These are phyloP conservation scores for Pythium dissimile DNA, from an alignment of 352 stramenopile species.

Conservation along the genomic window DNA sequence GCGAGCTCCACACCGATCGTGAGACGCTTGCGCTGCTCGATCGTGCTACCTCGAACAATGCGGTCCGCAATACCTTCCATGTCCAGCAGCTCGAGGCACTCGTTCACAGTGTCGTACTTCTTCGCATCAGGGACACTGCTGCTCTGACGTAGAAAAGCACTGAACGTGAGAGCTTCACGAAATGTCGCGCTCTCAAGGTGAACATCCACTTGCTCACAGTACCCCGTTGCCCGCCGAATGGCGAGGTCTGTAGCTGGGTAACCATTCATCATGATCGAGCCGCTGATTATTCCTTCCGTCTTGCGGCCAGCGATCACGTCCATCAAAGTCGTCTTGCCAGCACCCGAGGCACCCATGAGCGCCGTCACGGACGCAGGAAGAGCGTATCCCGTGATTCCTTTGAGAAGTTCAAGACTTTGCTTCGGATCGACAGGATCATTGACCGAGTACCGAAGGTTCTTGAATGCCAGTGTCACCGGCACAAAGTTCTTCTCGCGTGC, in stretches of 20 bases:
- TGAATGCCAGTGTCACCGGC: conserved; percentile 27
- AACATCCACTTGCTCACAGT: conserved; percentile 32
- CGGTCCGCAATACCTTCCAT: conserved; percentile 21
- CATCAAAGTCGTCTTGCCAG: conserved; percentile 65
- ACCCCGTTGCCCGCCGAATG: conserved; percentile 24
- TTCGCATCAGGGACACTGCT: conserved; percentile 14
- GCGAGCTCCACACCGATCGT: conserved; percentile 86
- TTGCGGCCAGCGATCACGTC: conserved; percentile 71
- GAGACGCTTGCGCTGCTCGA: conserved; percentile 36
- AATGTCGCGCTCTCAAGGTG: conserved; percentile 72
- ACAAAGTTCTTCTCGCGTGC: conserved; percentile 18
- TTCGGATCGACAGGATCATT: conserved; percentile 20
- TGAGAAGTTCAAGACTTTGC: conserved; percentile 32
- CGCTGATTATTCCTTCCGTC: conserved; percentile 38
- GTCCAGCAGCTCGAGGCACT: conserved; percentile 32
- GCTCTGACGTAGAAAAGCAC: conserved; percentile 53
- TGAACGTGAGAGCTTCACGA: conserved; percentile 81
- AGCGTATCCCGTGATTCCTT: conserved; percentile 26
- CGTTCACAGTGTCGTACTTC: conserved; percentile 30
- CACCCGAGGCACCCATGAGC: conserved; percentile 65
- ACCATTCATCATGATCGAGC: conserved; percentile 38
- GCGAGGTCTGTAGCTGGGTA: conserved; percentile 18
- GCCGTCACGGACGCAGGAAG: conserved; percentile 47
- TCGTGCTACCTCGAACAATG: conserved; percentile 22
- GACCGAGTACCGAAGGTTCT: conserved; percentile 30